Base-by-base conservation (phyloP, 371 early-diverging fungal species). In the Zancudomyces culisetae region DNA sequence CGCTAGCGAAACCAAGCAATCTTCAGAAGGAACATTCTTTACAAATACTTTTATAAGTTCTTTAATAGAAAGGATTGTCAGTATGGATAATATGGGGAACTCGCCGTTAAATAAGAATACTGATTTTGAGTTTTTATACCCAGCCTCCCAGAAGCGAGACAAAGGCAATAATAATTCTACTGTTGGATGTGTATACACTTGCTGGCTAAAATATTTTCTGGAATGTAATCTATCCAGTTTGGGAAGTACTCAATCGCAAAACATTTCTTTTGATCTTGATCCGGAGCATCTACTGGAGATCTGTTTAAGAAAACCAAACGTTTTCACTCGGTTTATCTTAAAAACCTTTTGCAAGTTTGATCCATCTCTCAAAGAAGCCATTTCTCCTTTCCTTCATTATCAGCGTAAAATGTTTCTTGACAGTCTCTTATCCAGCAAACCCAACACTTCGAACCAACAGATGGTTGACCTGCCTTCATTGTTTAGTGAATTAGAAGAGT, bases 351-450 rank as follows among this genome's bases (percentile, higher is more conserved):
- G 59, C 18, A 57, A 54, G 12, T 27, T 45, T 1, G 63, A 63
- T 19, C 48, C 59, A 0, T 47, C 20, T 12, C 49, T 63, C n/a
- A 53, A 54, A 43, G 51, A 51, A 10, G 60, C 57, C 18, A 56
- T 63, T 26, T 49, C 47, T 23, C 64, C 64, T n/a, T 63, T 63
- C 51, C 58, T 63, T 3, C 59, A 63, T 42, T 63, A 51, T 39
- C 61, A 61, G 64, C 59, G 63, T 42, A 57, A 63, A 35, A 56
- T 63, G 2, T 53, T 63, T 35, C 15, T 35, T 6, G 35, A 6
- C 6, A 15, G 15, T 35, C 35, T 35, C 35, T n/a, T n/a, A n/a
- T n/a, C n/a, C n/a, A n/a, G n/a, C n/a, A n/a, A n/a, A n/a, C n/a
- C n/a, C n/a, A n/a, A n/a, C n/a, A n/a, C n/a, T n/a, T n/a, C n/a